Percentiles rank a stretch among this genome's conserved stretches.
Conservation (phyloP, 306 rosid genomes). For the Casuarina equisetifolia region DNA sequence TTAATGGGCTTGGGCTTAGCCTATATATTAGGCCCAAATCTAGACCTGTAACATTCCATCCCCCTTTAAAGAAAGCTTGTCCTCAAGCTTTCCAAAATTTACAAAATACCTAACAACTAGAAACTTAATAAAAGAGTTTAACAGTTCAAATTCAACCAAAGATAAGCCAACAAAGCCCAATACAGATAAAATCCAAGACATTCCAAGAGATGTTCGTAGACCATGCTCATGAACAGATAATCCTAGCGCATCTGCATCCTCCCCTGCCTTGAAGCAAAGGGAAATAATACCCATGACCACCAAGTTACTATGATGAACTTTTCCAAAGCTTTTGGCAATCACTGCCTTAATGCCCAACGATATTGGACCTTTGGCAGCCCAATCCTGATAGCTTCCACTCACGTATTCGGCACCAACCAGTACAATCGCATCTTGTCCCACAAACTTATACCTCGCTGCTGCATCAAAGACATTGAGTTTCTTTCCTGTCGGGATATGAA, state of each 20-base stretch:
- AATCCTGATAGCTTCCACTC: constrained; percentile 89
- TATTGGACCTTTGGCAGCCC: constrained; percentile 99
- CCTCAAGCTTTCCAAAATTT: too few species aligned
- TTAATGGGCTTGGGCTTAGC: too few species aligned
- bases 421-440: constrained; percentile 74
- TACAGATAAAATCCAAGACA: too few species aligned
- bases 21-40: too few species aligned
- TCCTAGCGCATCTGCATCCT: constrained; percentile 82
- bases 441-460: constrained; percentile 75
- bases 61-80: too few species aligned
- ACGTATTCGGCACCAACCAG: constrained; percentile 95
- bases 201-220: too few species aligned
- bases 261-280: constrained; percentile 81
- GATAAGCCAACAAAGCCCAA: too few species aligned
- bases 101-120: too few species aligned
- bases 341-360: constrained; percentile 93
- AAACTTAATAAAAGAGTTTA: too few species aligned
- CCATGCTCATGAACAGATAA: constrained; percentile 85
- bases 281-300: constrained; percentile 95
- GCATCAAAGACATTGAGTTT: constrained; percentile 78
- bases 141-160: too few species aligned
- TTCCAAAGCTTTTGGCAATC: constrained; percentile 85
- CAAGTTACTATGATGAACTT: constrained; percentile 92
- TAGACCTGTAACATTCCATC: too few species aligned
- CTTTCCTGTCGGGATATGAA: constrained; percentile 85